Percentiles rank a stretch among this genome's conserved stretches.
Conservation (phyloP, 192 early-diverging fungal species). For the Funneliformis geosporum region DNA sequence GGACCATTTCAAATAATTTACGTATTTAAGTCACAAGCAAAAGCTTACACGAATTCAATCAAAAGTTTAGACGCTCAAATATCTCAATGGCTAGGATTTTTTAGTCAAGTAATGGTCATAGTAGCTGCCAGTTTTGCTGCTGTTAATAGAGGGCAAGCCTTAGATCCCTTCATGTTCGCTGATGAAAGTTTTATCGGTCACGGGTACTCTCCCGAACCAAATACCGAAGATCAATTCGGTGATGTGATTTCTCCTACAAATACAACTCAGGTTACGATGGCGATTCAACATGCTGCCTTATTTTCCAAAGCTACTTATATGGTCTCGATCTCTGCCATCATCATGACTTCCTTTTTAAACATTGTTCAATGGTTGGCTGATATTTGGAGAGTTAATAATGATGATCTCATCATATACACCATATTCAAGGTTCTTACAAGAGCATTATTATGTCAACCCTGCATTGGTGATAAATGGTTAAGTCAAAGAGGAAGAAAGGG, state of each 20-base stretch:
- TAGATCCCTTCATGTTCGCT: background rate
- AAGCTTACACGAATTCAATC: background rate
- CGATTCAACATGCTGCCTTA: background rate
- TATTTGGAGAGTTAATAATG: constrained; percentile 11
- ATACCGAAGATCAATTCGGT: background rate
- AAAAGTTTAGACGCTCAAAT: constrained; percentile 17
- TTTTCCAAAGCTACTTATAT: constrained; percentile 5
- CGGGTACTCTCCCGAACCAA: background rate
- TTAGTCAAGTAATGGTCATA: constrained; percentile 11
- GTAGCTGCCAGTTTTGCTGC: background rate
- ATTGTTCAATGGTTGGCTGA: constrained; percentile 17
- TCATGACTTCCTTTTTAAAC: constrained; percentile 15
- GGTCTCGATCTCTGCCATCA: background rate
- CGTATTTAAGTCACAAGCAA: background rate
- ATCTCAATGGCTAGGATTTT: background rate
- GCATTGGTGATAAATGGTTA: background rate
- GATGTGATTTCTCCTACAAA: background rate
- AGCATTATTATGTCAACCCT: constrained; percentile 11
- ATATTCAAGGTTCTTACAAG: constrained; percentile 2
- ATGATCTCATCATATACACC: background rate
- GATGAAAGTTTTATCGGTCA: background rate
- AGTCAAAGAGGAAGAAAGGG: background rate
- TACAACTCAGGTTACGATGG: background rate
- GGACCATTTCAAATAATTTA: constrained; percentile 10
- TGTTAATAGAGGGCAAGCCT: background rate